Evolutionary conservation across 2,329 filamentous ascomycete species (phyloP), one percentile per base, ranked within the genome.

Genomic region (Alternaria metachromatica): DNA sequence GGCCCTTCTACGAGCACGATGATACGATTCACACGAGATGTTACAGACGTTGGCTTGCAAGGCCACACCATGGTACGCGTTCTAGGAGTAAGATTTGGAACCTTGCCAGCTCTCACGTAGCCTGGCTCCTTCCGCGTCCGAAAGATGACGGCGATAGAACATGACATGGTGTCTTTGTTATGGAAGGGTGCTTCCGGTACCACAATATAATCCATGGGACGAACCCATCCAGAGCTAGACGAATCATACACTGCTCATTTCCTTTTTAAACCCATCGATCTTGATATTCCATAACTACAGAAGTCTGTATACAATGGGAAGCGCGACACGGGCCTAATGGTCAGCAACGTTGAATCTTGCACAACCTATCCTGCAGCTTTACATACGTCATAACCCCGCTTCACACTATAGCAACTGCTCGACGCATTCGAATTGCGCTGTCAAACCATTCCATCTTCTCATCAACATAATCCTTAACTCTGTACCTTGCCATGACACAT

Each of bases 401-500:
- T 37, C 28, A 20, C 6, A 37, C 5, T 15, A 51, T 20, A 41
- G 37, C 18, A n/a, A 12, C 49, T 8, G 3, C 15, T 23, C 18
- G 15, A 15, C 33, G 12, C 13, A 7, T 15, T 13, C 5, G 20
- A 10, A 37, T 4, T 46, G 44, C 44, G 20, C 8, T 46, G 21
- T 4, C 20, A 51, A 8, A 21, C 9, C n/a, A 15, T 21, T 10
- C 10, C 13, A 13, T 7, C 23, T 15, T 21, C 51, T 13, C n/a
- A 15, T 26, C 10, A 8, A 13, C 20, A 21, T 20, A 41, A 20
- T 15, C 33, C 0, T 33, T 23, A 49, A 18, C 13, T 10, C 6
- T 1, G 15, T 23, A 15, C 25, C 11, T 13, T 30, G 63, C 30
- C 37, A 76, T 74, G 70, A 62, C 70, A 43, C 50, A 62, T 25